Conservation (phyloP, 2,329 filamentous ascomycete genomes). For the Hansfordia pulvinata region DNA sequence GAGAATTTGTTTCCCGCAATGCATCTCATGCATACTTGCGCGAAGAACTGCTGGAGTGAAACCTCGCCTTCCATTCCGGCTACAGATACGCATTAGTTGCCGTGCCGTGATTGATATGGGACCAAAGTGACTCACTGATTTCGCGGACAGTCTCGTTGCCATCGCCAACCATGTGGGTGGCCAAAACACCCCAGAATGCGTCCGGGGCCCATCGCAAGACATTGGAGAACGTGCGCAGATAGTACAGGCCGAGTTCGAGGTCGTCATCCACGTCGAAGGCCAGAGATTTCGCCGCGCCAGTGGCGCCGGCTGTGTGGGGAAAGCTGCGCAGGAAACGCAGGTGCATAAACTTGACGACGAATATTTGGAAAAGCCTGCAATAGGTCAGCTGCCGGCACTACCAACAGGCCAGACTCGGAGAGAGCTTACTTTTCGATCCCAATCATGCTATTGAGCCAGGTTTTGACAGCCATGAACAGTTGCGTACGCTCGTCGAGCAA, state of each 20-base stretch:
- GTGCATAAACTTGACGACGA: conserved; percentile 42
- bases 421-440: conserved; percentile 47
- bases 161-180: conserved; percentile 43
- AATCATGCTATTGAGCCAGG: conserved; percentile 61
- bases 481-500: conserved; percentile 61
- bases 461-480: conserved; percentile 61
- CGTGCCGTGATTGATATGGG: conserved; percentile 9
- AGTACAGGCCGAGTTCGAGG: conserved; percentile 64
- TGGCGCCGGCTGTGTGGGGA: conserved; percentile 9
- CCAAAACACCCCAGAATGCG: conserved; percentile 56
- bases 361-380: conserved; percentile 43
- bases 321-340: conserved; percentile 35
- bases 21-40: conserved; percentile 51
- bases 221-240: conserved; percentile 61
- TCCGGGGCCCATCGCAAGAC: conserved; percentile 57
- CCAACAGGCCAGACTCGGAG: not conserved
- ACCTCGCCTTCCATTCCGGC: conserved; percentile 40
- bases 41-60: conserved; percentile 53
- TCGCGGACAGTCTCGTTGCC: conserved; percentile 26
- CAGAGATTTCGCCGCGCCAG: conserved; percentile 12
- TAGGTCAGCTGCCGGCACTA: not conserved
- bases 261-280: conserved; percentile 47
- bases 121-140: conserved; percentile 33
- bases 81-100: conserved; percentile 14
- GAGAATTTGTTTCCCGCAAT: conserved; percentile 30